Conservation (phyloP, 257 asterid genomes). For the Solanum paucissectum region DNA sequence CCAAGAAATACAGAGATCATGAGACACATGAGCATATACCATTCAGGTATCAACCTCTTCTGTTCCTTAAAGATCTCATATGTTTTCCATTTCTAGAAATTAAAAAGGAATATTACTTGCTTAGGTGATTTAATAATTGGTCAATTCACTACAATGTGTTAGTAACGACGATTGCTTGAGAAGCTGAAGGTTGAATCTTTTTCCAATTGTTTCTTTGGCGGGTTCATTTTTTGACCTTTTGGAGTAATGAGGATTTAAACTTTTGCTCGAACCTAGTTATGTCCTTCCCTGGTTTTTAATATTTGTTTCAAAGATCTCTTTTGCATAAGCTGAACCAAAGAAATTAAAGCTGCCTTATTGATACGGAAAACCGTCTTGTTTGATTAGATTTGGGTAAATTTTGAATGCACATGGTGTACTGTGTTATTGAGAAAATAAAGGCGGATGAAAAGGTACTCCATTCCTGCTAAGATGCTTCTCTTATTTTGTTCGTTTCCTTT, state of each 20-base stretch:
- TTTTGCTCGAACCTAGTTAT: not conserved
- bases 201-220: not conserved
- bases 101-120: not conserved
- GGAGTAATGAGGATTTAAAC: not conserved
- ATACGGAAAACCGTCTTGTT: not conserved
- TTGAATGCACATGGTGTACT: not conserved
- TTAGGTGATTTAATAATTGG: not conserved
- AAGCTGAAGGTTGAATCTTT: not conserved
- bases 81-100: not conserved
- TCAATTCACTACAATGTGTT: not conserved
- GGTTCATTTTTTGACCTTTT: not conserved
- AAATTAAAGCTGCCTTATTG: not conserved
- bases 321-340: not conserved
- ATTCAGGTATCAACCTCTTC: slow-evolving; percentile 47
- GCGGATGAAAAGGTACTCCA: not conserved
- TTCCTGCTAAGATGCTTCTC: not conserved
- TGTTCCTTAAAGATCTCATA: not conserved
- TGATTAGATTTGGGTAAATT: not conserved
- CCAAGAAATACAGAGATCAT: slow-evolving; percentile 82
- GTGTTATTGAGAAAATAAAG: not conserved
- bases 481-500: not conserved
- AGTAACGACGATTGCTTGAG: not conserved
- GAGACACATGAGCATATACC: slow-evolving; percentile 91
- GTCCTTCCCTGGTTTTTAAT: not conserved
- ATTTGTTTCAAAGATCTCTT: not conserved